A percentile compares a stretch with the other conserved stretches of the same genome.
Conservation (phyloP, 116 monocot species). For the Iris pallida region DNA sequence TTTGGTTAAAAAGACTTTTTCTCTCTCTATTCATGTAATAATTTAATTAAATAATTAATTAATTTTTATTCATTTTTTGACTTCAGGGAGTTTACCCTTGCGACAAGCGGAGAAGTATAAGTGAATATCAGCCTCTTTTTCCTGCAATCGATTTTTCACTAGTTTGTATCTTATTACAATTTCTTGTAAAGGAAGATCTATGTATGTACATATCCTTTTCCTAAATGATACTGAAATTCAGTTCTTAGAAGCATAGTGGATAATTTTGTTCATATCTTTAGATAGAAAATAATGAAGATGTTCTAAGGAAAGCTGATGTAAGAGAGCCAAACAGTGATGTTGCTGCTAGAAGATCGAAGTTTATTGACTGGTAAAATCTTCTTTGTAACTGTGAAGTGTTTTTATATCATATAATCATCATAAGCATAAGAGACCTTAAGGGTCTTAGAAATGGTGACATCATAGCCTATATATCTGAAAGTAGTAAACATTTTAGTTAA, state of each 20-base stretch:
- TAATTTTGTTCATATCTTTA: constrained; percentile 18
- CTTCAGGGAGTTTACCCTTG: constrained; percentile 94
- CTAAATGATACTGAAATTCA: too few relatives aligned
- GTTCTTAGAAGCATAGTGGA: background rate
- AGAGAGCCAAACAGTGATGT: constrained; percentile 74
- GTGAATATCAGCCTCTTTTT: constrained; percentile 67
- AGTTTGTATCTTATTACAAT: constrained; percentile 26
- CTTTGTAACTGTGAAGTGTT: background rate
- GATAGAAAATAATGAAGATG: constrained; percentile 93
- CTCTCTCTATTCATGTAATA: too few relatives aligned
- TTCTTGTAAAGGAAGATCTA: background rate
- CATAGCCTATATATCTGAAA: too few relatives aligned
- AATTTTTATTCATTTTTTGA: background rate
- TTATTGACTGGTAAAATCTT: constrained; percentile 67
- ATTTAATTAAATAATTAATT: too few relatives aligned
- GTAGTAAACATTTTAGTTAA: too few relatives aligned
- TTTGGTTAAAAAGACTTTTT: too few relatives aligned
- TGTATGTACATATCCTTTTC: too few relatives aligned
- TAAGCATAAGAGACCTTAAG: too few relatives aligned
- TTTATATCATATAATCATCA: too few relatives aligned
- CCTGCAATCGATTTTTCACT: constrained; percentile 97
- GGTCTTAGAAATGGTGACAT: too few relatives aligned
- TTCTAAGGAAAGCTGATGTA: constrained; percentile 68
- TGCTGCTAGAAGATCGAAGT: constrained; percentile 69
- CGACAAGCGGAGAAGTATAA: constrained; percentile 84